These are phyloP conservation scores for Spiraea crenata DNA, from an alignment of 331 rosid genomes.

Conservation along the genomic window DNA sequence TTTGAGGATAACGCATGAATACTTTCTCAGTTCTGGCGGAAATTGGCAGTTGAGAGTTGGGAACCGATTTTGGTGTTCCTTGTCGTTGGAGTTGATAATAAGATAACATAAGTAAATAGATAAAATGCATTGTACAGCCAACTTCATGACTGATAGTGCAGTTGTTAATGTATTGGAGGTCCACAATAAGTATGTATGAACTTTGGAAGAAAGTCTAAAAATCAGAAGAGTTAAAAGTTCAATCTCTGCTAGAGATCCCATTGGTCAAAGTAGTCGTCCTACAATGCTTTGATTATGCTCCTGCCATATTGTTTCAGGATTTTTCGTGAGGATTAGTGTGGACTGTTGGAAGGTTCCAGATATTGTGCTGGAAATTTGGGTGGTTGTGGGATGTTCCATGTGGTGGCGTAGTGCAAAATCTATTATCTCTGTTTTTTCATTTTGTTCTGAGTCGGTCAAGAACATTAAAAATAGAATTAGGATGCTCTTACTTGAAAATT, in stretches of 20 bases:
- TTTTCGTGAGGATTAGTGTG: not conserved
- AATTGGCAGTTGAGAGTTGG: not conserved
- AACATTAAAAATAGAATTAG: not conserved
- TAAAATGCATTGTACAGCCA: conserved; percentile 1
- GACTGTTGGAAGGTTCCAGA: conserved; percentile 5
- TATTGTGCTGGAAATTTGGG: not conserved
- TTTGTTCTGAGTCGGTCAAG: not conserved
- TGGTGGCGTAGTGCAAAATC: too few relatives aligned
- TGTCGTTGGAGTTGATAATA: not conserved
- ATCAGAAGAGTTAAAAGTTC: not conserved
- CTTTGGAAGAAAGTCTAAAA: conserved; percentile 7
- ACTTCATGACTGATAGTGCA: conserved; percentile 1
- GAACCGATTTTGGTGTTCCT: not conserved
- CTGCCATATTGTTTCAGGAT: not conserved
- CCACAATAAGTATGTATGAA: not conserved
- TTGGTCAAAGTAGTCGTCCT: not conserved
- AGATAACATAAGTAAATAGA: not conserved
- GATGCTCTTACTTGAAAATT: not conserved
- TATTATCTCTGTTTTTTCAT: not conserved
- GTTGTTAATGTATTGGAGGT: not conserved
- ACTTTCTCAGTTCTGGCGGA: not conserved
- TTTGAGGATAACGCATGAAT: not conserved
- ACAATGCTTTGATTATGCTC: not conserved
- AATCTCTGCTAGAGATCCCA: not conserved
- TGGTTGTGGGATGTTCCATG: not conserved